Conservation (phyloP, 2,329 filamentous ascomycete species). For the Colletotrichum sp. region DNA sequence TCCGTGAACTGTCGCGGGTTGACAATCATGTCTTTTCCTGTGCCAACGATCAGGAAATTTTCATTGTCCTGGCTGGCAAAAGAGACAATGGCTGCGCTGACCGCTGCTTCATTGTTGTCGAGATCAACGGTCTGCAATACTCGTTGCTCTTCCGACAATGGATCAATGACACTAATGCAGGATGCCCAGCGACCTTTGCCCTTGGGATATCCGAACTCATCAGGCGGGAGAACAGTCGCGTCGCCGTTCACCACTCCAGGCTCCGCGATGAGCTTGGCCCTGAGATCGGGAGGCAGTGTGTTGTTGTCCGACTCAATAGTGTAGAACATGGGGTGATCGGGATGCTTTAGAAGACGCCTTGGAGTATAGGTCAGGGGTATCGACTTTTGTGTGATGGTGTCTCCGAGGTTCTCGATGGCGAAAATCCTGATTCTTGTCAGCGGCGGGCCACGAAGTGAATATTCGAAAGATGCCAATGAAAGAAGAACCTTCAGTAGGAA, state of each 20-base stretch:
- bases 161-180: conserved; percentile 91
- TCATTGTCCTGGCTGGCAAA: conserved; percentile 92
- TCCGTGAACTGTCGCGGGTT: conserved; percentile 76
- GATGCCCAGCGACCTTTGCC: conserved; percentile 91
- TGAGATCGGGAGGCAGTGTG: conserved; percentile 80
- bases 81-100: conserved; percentile 82
- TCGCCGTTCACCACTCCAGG: conserved; percentile 75
- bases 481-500: conserved; percentile 81
- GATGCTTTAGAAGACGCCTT: conserved; percentile 84
- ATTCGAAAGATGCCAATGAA: not conserved
- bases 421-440: conserved; percentile 72
- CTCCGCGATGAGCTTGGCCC: conserved; percentile 75
- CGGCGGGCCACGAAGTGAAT: conserved; percentile 19
- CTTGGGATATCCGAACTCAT: conserved; percentile 88
- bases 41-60: conserved; percentile 90
- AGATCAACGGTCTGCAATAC: conserved; percentile 82
- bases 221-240: conserved; percentile 70
- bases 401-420: conserved; percentile 83
- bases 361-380: conserved; percentile 91
- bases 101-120: conserved; percentile 87
- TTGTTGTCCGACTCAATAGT: conserved; percentile 95
- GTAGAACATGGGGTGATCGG: conserved; percentile 88
- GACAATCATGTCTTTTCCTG: conserved; percentile 86
- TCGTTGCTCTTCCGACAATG: conserved; percentile 69
- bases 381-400: conserved; percentile 85